These are phyloP conservation scores for Torrubiella hemipterigena DNA, from an alignment of 2,329 filamentous ascomycete species.

Conservation along the genomic window DNA sequence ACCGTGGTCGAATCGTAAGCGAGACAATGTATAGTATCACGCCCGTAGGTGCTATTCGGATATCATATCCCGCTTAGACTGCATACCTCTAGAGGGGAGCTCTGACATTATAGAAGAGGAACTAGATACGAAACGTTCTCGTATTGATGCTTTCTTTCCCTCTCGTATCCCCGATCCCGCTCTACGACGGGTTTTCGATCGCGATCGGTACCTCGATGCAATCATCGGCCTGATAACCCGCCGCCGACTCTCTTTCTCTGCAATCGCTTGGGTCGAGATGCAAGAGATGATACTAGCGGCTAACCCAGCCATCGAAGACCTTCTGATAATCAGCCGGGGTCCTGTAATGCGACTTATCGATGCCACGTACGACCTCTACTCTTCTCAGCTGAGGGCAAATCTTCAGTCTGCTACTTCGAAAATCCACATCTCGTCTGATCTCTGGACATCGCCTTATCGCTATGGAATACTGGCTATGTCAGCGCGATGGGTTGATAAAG, in stretches of 20 bases:
- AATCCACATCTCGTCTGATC: neutral
- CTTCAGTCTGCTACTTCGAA: neutral
- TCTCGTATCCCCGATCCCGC: too few relatives aligned
- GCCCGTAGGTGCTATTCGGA: too few relatives aligned
- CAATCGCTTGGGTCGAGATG: conserved; percentile 2
- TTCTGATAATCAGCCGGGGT: neutral
- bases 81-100: too few relatives aligned
- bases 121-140: too few relatives aligned
- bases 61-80: too few relatives aligned
- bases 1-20: too few relatives aligned
- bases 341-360: neutral
- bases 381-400: neutral
- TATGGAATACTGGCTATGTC: neutral
- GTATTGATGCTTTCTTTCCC: too few relatives aligned
- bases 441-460: too few relatives aligned
- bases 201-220: too few relatives aligned
- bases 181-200: too few relatives aligned
- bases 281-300: conserved; percentile 1
- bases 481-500: conserved; percentile 1
- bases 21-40: too few relatives aligned
- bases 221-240: conserved; percentile 2
- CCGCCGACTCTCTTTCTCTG: conserved; percentile 1
- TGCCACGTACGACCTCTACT: neutral
- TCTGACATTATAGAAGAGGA: too few relatives aligned
- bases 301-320: conserved; percentile 2